A percentile compares a stretch with the other conserved stretches of the same genome.
Conservation (phyloP, 2,329 filamentous ascomycete species). For the Penicillium glabrum region DNA sequence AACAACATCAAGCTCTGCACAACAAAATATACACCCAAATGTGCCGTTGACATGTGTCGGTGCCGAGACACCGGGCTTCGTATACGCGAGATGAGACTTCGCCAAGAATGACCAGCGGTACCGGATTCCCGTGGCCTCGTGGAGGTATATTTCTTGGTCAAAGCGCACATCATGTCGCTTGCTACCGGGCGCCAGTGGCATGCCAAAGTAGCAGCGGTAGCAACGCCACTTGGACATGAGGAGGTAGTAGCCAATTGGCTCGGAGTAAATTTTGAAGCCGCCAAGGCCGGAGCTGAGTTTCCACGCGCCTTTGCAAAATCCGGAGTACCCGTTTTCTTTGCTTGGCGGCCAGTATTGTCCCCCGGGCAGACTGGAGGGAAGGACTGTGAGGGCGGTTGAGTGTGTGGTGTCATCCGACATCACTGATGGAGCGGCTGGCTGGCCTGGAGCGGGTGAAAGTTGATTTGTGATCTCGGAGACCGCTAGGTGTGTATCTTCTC, state of each 20-base stretch:
- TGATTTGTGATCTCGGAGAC: neutral
- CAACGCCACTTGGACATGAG: constrained; percentile 39
- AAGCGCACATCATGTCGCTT: constrained; percentile 13
- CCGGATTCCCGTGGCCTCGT: constrained; percentile 35
- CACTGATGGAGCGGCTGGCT: neutral
- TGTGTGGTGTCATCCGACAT: constrained; percentile 1
- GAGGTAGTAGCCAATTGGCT: constrained; percentile 22
- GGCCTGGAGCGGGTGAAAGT: neutral
- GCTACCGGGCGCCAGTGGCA: constrained; percentile 23
- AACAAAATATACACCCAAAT: constrained; percentile 51
- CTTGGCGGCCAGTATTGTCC: constrained; percentile 30
- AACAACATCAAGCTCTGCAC: constrained; percentile 33
- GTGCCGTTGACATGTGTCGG: neutral
- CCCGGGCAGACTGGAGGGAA: neutral
- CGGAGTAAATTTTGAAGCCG: constrained; percentile 15
- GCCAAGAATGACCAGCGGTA: constrained; percentile 51
- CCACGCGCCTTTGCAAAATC: constrained; percentile 51
- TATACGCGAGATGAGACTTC: constrained; percentile 43
- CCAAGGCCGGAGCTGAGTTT: constrained; percentile 30
- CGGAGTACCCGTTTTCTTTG: constrained; percentile 35
- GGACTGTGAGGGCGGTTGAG: neutral
- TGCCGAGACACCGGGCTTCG: constrained; percentile 17
- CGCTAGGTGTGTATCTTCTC: neutral
- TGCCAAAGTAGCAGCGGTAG: constrained; percentile 46
- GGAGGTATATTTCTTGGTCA: constrained; percentile 30